phyloP scores from a whole-genome alignment of 192 early-diverging fungal species.

The Bifiguratus adelaidae region DNA sequence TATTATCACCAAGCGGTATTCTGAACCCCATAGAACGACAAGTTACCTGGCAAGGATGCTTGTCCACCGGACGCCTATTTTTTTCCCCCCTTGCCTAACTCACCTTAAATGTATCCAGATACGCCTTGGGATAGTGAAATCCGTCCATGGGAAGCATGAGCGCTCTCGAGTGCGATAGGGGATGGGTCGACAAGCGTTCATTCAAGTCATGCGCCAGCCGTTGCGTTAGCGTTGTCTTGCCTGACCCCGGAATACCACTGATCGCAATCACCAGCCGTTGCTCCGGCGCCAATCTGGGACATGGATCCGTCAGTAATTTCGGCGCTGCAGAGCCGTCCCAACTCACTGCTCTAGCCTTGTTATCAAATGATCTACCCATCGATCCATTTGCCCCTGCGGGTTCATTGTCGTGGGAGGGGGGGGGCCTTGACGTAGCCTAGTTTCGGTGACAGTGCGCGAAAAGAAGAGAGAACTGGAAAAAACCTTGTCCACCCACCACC shows the following conservation, averaged over 20 bases:
- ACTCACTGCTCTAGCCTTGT: too few species aligned
- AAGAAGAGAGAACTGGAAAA: too few species aligned
- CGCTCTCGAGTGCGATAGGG: not conserved
- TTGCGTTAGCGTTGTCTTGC: constrained; percentile 20
- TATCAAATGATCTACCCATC: too few species aligned
- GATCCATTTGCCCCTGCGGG: too few species aligned
- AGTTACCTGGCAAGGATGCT: not conserved
- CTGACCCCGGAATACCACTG: constrained; percentile 25
- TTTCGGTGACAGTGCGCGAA: too few species aligned
- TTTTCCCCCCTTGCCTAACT: too few species aligned
- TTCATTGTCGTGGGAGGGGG: too few species aligned
- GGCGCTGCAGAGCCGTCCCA: too few species aligned
- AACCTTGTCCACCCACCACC: too few species aligned
- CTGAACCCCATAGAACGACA: not conserved
- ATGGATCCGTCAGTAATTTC: not conserved
- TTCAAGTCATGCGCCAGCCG: constrained; percentile 9
- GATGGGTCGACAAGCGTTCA: not conserved
- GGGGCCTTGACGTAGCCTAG: too few species aligned
- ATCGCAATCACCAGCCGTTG: constrained; percentile 1
- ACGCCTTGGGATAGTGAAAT: constrained; percentile 30
- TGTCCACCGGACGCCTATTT: too few species aligned
- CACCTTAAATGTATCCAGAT: constrained; percentile 16
- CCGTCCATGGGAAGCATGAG: constrained; percentile 43
- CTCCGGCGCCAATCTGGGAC: not conserved
- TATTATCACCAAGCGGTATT: too few species aligned